Percentiles rank a stretch among this genome's conserved stretches.
These are phyloP conservation scores for Lactifluus echinatus DNA, from an alignment of 768 basidiomycete species.

Conservation along the genomic window DNA sequence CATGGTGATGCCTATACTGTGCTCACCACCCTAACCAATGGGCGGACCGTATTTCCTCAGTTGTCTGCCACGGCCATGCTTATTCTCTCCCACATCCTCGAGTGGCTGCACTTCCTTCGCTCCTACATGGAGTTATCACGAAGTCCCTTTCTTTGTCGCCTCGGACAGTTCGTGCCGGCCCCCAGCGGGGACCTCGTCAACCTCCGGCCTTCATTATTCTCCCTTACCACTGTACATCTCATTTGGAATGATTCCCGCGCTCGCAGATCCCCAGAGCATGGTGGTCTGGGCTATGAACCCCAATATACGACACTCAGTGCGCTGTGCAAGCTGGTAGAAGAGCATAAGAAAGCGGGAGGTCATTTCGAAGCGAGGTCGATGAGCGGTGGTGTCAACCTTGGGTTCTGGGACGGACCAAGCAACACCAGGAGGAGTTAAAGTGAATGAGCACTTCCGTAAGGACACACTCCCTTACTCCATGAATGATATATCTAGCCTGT, in stretches of 20 bases:
- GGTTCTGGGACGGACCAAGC: constrained; percentile 21
- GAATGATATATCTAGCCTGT: neutral
- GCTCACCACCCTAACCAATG: constrained; percentile 47
- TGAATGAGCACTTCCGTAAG: constrained; percentile 22
- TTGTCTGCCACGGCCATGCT: constrained; percentile 60
- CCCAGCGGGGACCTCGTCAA: constrained; percentile 28
- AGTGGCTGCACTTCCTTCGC: constrained; percentile 37
- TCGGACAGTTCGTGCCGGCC: constrained; percentile 27
- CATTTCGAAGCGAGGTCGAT: constrained; percentile 23
- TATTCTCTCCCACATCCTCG: constrained; percentile 49
- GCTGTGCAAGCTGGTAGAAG: constrained; percentile 29
- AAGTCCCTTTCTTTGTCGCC: constrained; percentile 24
- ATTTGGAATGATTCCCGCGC: constrained; percentile 35
- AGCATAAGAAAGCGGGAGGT: constrained; percentile 25
- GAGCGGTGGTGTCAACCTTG: constrained; percentile 23
- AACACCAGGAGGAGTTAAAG: constrained; percentile 24
- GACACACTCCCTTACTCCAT: constrained; percentile 8
- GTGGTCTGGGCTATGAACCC: constrained; percentile 32
- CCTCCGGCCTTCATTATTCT: constrained; percentile 34
- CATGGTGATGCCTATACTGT: constrained; percentile 54
- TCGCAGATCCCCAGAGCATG: constrained; percentile 26
- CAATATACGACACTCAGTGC: constrained; percentile 28
- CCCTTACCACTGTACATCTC: constrained; percentile 30
- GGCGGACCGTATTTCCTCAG: constrained; percentile 44
- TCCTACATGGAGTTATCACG: constrained; percentile 18